Conservation (phyloP, 176 grass and related monocot genomes). For the Carex pumila region DNA sequence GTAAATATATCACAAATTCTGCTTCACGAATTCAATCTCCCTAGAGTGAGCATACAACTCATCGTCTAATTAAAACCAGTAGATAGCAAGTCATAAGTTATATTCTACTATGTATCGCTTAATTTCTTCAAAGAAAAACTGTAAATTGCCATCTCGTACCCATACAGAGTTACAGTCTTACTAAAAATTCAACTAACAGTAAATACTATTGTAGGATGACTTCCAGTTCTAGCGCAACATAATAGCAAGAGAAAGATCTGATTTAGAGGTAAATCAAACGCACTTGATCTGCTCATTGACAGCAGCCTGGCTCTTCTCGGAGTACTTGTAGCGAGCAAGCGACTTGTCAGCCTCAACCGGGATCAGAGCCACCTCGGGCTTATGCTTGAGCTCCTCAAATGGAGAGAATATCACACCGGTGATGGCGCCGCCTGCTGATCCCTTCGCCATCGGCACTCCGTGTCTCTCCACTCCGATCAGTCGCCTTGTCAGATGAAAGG, state of each 20-base stretch:
- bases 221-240: not conserved
- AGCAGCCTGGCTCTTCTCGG: slow-evolving; percentile 24
- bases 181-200: not conserved
- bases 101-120: not conserved
- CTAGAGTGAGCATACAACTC: not conserved
- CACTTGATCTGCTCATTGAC: slow-evolving; percentile 47
- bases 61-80: not conserved
- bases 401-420: slow-evolving; percentile 29
- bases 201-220: not conserved
- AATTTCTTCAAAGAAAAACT: not conserved
- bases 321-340: slow-evolving; percentile 35
- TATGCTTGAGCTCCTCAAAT: slow-evolving; percentile 31
- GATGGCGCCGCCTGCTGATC: not conserved
- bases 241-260: not conserved
- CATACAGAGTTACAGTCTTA: not conserved
- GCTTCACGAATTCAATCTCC: not conserved
- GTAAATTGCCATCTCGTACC: not conserved
- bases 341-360: slow-evolving; percentile 27
- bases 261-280: not conserved
- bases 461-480: not conserved
- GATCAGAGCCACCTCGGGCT: slow-evolving; percentile 21
- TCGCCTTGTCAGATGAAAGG: not conserved
- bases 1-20: not conserved
- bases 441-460: slow-evolving; percentile 25
- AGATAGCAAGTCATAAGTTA: not conserved